phyloP scores from a whole-genome alignment of 352 stramenopile species.

The Thalassiosira mediterranea region DNA sequence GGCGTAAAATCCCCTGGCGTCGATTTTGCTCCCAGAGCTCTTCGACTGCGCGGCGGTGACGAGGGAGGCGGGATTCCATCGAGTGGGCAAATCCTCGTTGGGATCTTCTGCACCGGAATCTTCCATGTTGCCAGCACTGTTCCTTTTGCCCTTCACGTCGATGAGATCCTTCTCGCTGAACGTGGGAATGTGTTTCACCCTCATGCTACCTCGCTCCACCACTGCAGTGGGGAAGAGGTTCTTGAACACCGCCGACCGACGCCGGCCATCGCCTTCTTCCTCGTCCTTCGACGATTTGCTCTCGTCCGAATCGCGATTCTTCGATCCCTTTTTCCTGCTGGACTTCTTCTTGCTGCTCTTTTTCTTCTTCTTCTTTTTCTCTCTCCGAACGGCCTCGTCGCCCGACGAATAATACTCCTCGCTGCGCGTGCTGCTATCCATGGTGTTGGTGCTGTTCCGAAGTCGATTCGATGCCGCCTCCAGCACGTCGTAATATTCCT shows the following conservation, averaged over 20 bases:
- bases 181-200: background rate
- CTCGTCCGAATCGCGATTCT: background rate
- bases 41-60: conserved; percentile 25
- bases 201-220: background rate
- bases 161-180: no score
- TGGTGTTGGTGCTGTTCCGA: background rate
- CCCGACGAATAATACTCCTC: conserved; percentile 9
- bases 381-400: background rate
- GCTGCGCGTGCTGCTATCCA: no score
- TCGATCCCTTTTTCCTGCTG: conserved; percentile 13
- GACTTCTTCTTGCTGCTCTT: conserved; percentile 40
- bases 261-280: background rate
- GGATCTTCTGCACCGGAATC: conserved; percentile 14
- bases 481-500: conserved; percentile 49
- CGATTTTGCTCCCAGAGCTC: conserved; percentile 17
- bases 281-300: conserved; percentile 1
- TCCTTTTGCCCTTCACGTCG: no score
- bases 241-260: conserved; percentile 13
- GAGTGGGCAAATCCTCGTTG: conserved; percentile 20
- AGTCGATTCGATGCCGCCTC: conserved; percentile 35
- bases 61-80: conserved; percentile 35
- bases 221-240: background rate
- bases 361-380: conserved; percentile 38
- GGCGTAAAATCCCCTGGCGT: conserved; percentile 39
- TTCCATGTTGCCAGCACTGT: background rate